Evolutionary conservation across 2,329 filamentous ascomycete genomes (phyloP).

Genomic region (Paecilomyces dactylethromorphus): DNA sequence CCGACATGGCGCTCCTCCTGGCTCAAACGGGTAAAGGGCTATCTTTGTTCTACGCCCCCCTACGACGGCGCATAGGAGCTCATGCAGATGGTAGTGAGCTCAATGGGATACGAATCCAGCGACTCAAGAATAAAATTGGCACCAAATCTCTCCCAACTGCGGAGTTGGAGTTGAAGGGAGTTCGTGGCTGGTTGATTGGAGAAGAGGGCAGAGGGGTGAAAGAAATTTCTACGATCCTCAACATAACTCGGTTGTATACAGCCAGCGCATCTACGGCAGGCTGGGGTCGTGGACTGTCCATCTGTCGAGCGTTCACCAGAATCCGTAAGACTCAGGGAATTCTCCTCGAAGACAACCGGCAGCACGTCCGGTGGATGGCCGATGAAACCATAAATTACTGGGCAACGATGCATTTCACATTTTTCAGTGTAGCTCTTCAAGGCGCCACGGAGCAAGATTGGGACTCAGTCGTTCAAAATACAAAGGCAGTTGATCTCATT

Average conservation of each 20-base stretch:
- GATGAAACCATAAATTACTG: conserved; percentile 33
- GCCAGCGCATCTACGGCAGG: conserved; percentile 29
- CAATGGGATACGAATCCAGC: conserved; percentile 62
- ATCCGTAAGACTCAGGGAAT: conserved; percentile 31
- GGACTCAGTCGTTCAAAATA: conserved; percentile 5
- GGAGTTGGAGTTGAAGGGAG: conserved; percentile 59
- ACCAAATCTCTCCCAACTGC: conserved; percentile 65
- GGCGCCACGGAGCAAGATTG: conserved; percentile 24
- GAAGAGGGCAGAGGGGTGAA: conserved; percentile 59
- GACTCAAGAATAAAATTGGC: conserved; percentile 67
- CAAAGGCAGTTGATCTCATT: conserved; percentile 9
- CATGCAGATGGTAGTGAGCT: conserved; percentile 32
- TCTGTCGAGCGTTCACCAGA: conserved; percentile 35
- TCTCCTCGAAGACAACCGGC: conserved; percentile 31
- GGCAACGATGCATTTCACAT: conserved; percentile 29
- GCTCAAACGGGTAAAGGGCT: conserved; percentile 48
- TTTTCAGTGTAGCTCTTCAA: conserved; percentile 29
- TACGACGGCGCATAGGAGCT: conserved; percentile 37
- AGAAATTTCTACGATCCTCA: conserved; percentile 63
- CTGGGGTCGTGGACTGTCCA: conserved; percentile 34
- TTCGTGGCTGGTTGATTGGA: conserved; percentile 61
- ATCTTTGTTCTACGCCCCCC: conserved; percentile 57
- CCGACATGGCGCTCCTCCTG: conserved; percentile 58
- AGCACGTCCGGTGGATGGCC: conserved; percentile 34
- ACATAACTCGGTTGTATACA: conserved; percentile 51